Evolutionary conservation across 139 green algal genomes (phyloP).

Genomic region (Pleodorina starrii): DNA sequence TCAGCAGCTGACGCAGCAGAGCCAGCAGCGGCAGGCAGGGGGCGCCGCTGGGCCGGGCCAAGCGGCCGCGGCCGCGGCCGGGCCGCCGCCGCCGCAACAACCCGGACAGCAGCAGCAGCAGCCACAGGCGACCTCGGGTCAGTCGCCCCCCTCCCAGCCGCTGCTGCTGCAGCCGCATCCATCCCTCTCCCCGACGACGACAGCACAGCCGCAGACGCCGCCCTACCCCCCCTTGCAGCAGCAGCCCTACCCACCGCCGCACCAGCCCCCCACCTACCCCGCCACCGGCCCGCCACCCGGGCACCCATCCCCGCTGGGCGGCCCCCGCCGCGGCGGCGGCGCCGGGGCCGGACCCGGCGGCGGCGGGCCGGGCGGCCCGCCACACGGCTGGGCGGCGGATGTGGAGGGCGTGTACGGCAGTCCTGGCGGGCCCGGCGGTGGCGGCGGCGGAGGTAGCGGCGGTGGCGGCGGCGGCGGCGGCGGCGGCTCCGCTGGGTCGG

Average conservation of each 20-base stretch:
- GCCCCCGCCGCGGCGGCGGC: too few relatives aligned
- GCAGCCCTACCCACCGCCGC: background rate
- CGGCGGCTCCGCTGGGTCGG: background rate
- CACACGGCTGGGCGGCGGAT: background rate
- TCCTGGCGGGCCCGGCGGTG: background rate
- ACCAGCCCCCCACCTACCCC: background rate
- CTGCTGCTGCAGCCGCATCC: constrained; percentile 28
- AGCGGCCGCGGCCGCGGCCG: too few relatives aligned
- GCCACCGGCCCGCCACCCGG: background rate
- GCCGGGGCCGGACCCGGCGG: background rate
- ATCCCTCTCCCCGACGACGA: too few relatives aligned
- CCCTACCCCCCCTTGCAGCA: background rate
- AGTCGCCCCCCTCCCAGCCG: background rate
- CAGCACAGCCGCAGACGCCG: background rate
- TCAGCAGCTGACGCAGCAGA: constrained; percentile 1
- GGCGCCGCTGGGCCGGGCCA: too few relatives aligned
- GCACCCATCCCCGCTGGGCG: too few relatives aligned
- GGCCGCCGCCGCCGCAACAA: too few relatives aligned
- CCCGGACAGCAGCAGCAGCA: background rate
- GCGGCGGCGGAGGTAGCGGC: background rate
- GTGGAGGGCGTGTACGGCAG: background rate
- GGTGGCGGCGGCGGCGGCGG: background rate
- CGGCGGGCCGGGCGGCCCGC: background rate
- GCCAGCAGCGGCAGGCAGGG: background rate
- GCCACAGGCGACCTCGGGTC: background rate